Conservation (phyloP, 2,329 filamentous ascomycete genomes). For the Rhinocladiella mackenziei region DNA sequence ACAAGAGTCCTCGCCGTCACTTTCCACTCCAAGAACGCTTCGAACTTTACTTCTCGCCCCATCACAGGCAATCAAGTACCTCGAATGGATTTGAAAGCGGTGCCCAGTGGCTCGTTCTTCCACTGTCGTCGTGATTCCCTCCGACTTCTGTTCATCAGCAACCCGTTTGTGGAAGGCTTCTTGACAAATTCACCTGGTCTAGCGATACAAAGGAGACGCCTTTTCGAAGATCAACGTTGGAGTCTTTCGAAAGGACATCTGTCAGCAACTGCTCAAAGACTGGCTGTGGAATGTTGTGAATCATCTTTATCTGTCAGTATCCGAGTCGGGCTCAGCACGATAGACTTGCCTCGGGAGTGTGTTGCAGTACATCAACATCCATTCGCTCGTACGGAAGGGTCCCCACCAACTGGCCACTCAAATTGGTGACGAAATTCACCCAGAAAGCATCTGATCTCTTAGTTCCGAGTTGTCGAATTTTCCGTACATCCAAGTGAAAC, state of each 20-base stretch:
- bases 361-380: conserved; percentile 33
- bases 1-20: conserved; percentile 45
- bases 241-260: conserved; percentile 13
- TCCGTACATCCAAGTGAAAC: conserved; percentile 30
- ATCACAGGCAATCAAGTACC: conserved; percentile 19
- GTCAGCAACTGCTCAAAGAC: conserved; percentile 16
- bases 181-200: conserved; percentile 31
- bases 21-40: conserved; percentile 31
- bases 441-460: conserved; percentile 37
- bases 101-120: conserved; percentile 17
- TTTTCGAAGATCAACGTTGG: conserved; percentile 16
- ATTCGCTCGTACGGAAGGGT: conserved; percentile 34
- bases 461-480: conserved; percentile 30
- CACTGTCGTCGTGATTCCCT: conserved; percentile 25
- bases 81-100: conserved; percentile 14
- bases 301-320: too few relatives aligned
- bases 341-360: conserved; percentile 35
- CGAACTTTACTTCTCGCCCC: conserved; percentile 20
- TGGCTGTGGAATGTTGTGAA: conserved; percentile 22
- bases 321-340: too few relatives aligned
- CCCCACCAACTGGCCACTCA: conserved; percentile 38
- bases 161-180: neutral
- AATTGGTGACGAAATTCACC: conserved; percentile 42
- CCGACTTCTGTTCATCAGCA: conserved; percentile 31
- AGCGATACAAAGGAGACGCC: conserved; percentile 35